Conservation (phyloP, 805 yeast genomes). For the Candida ulmi region DNA sequence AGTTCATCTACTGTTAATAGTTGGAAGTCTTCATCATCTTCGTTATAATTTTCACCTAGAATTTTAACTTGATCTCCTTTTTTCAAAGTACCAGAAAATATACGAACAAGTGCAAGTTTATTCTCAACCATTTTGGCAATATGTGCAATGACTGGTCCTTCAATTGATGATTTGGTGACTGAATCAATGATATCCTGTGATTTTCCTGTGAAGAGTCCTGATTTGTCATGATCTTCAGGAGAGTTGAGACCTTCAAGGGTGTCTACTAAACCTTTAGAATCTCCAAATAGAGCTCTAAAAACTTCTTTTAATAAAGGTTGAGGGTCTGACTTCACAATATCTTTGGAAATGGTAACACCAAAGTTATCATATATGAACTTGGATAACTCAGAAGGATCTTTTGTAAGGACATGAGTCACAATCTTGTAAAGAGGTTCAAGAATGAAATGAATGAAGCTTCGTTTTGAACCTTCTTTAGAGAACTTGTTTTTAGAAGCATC, state of each 20-base stretch:
- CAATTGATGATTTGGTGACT: constrained; percentile 28
- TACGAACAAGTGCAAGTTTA: constrained; percentile 54
- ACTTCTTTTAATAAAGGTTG: constrained; percentile 52
- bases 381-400: constrained; percentile 39
- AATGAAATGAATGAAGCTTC: constrained; percentile 51
- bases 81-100: constrained; percentile 54
- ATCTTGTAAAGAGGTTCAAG: constrained; percentile 79
- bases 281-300: constrained; percentile 48
- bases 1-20: constrained; percentile 26
- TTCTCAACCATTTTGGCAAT: constrained; percentile 53
- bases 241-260: constrained; percentile 33
- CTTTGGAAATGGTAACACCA: constrained; percentile 36
- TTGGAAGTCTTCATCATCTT: constrained; percentile 47
- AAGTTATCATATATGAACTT: constrained; percentile 43
- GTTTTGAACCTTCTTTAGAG: constrained; percentile 21
- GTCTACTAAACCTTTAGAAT: constrained; percentile 48
- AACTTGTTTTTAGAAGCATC: constrained; percentile 40
- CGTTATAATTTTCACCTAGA: constrained; percentile 49
- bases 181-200: constrained; percentile 11
- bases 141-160: constrained; percentile 44
- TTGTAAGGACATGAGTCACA: constrained; percentile 52
- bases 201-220: constrained; percentile 26
- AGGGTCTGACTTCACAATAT: constrained; percentile 46
- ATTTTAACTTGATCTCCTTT: constrained; percentile 44
- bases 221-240: constrained; percentile 30